A percentile compares a stretch with the other conserved stretches of the same genome.
Evolutionary conservation across 2,329 filamentous ascomycete species (phyloP).

Genomic region (Microsporum canis): DNA sequence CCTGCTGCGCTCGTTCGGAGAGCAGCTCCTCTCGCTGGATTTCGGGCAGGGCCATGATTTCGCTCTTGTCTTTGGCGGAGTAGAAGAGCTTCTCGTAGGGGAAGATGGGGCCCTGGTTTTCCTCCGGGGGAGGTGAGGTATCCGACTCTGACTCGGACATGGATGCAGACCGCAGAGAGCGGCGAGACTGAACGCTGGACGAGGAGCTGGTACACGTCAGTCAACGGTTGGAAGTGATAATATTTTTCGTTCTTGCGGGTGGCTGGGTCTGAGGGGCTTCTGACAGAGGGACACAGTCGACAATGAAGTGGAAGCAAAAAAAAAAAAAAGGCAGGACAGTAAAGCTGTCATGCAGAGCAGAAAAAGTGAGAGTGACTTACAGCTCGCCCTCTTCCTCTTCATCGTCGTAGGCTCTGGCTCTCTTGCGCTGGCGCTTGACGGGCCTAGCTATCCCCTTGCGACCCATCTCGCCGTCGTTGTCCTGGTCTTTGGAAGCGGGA

Average conservation of each 20-base stretch:
- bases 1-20: constrained; percentile 72
- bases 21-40: constrained; percentile 84
- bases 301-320: background rate
- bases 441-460: constrained; percentile 37
- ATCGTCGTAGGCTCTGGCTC: constrained; percentile 45
- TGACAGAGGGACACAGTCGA: background rate
- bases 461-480: constrained; percentile 37
- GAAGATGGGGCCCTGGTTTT: constrained; percentile 47
- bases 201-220: constrained; percentile 39
- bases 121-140: constrained; percentile 37
- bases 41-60: constrained; percentile 78
- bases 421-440: constrained; percentile 24
- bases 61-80: constrained; percentile 59
- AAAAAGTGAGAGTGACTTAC: constrained; percentile 44
- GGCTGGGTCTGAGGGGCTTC: background rate
- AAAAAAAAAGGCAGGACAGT: background rate
- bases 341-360: constrained; percentile 4
- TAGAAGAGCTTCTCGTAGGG: constrained; percentile 80
- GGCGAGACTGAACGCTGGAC: constrained; percentile 50
- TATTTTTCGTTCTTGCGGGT: background rate
- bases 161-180: constrained; percentile 62
- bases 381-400: constrained; percentile 67
- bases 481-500: constrained; percentile 40
- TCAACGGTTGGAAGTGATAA: background rate
- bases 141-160: constrained; percentile 85